Percentiles rank a stretch among this genome's conserved stretches.
These are phyloP conservation scores for Bremia lactucae DNA, from an alignment of 352 stramenopile genomes.

Conservation along the genomic window DNA sequence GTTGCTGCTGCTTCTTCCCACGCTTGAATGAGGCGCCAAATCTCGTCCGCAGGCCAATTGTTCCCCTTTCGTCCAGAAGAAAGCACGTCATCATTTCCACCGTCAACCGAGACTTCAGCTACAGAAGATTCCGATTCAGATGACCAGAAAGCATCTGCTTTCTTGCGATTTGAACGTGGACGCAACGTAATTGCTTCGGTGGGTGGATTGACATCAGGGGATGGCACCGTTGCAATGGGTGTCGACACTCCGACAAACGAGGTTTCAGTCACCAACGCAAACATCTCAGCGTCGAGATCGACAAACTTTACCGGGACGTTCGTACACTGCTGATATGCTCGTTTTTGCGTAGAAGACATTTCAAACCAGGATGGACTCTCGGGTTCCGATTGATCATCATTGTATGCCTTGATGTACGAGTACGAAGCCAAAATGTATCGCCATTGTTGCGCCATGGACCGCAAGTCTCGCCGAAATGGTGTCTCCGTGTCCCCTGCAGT, in stretches of 20 bases:
- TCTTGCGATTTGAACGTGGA: conserved; percentile 19
- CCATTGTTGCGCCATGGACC: conserved; percentile 28
- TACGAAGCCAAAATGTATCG: conserved; percentile 30
- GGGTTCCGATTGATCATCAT: conserved; percentile 18
- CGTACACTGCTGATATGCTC: conserved; percentile 30
- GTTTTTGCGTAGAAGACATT: conserved; percentile 22
- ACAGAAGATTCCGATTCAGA: conserved; percentile 25
- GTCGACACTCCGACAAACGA: conserved; percentile 18
- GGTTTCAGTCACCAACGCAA: conserved; percentile 24
- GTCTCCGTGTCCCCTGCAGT: conserved; percentile 15
- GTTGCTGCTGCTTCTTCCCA: conserved; percentile 17
- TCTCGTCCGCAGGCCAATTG: conserved; percentile 21
- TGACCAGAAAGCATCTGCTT: conserved; percentile 19
- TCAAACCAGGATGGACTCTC: conserved; percentile 24
- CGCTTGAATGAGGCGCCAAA: conserved; percentile 22
- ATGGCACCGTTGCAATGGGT: conserved; percentile 5
- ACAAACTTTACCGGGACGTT: conserved; percentile 32
- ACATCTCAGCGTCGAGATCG: conserved; percentile 28
- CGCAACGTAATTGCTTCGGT: conserved; percentile 19
- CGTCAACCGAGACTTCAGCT: conserved; percentile 1
- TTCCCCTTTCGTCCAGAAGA: conserved; percentile 17
- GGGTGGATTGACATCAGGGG: conserved; percentile 5
- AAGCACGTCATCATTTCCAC: neutral
- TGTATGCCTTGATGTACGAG: conserved; percentile 30
- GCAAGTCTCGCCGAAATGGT: conserved; percentile 16